A percentile compares a stretch with the other conserved stretches of the same genome.
Evolutionary conservation across 2,329 filamentous ascomycete species (phyloP).

Genomic region (Aspergillus pseudoterreus): DNA sequence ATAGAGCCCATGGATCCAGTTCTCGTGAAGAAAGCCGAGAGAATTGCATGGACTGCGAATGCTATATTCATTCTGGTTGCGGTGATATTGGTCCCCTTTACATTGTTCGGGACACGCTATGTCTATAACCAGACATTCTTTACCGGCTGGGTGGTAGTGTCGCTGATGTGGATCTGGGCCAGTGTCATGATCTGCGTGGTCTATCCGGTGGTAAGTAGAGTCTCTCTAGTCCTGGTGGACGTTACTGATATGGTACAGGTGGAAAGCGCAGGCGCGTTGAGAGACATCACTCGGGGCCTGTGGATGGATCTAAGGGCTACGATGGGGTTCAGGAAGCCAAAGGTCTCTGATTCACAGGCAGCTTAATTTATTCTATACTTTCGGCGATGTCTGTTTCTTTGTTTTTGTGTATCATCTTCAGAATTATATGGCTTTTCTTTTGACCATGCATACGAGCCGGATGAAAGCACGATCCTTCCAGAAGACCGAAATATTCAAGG

Average conservation of each 20-base stretch:
- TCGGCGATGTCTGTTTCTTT: neutral
- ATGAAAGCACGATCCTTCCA: too few relatives aligned
- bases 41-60: conserved; percentile 36
- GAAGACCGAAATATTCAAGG: too few relatives aligned
- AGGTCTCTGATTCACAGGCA: neutral
- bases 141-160: conserved; percentile 38
- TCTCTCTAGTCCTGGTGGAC: neutral
- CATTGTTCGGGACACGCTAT: conserved; percentile 37
- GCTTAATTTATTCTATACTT: neutral
- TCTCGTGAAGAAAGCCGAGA: conserved; percentile 32
- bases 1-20: conserved; percentile 42
- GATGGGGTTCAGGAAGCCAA: neutral
- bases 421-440: too few relatives aligned
- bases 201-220: conserved; percentile 29
- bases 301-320: conserved; percentile 13
- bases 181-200: conserved; percentile 37
- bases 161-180: conserved; percentile 41
- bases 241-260: conserved; percentile 8
- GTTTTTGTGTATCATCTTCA: too few relatives aligned
- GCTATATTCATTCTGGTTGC: conserved; percentile 33
- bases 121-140: conserved; percentile 35
- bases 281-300: conserved; percentile 20
- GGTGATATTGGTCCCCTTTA: conserved; percentile 39
- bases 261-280: conserved; percentile 33
- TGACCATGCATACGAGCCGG: too few relatives aligned